These are phyloP conservation scores for Argentina anserina DNA, from an alignment of 306 rosid species.

Conservation along the genomic window DNA sequence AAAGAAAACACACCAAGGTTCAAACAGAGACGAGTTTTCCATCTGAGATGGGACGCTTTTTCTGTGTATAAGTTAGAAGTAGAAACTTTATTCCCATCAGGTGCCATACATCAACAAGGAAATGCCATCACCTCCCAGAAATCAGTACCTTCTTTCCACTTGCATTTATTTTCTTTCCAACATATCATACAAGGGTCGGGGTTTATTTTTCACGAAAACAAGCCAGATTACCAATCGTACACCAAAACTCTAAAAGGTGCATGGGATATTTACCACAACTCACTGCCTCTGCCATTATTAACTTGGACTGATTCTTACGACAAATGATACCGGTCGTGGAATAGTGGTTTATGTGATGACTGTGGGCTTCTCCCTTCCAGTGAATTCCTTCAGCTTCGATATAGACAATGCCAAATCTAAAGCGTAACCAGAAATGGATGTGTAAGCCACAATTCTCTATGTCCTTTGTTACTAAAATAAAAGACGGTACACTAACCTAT, in stretches of 20 bases:
- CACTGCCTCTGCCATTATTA: constrained; percentile 21
- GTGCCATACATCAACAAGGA: background rate
- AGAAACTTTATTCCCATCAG: background rate
- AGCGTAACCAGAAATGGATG: constrained; percentile 16
- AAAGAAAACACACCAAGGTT: background rate
- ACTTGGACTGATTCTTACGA: background rate
- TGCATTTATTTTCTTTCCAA: background rate
- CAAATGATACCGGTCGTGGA: constrained; percentile 15
- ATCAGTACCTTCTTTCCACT: background rate
- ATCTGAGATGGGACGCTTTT: background rate
- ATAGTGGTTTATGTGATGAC: constrained; percentile 70
- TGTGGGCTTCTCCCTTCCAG: constrained; percentile 92
- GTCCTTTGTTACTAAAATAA: constrained; percentile 1
- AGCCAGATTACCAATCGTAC: constrained; percentile 3
- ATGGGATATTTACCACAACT: constrained; percentile 12
- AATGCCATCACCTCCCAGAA: background rate
- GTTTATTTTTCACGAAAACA: constrained; percentile 6
- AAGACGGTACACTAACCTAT: constrained; percentile 53
- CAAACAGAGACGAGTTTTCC: background rate
- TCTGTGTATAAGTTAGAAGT: background rate
- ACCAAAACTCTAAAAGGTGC: constrained; percentile 27
- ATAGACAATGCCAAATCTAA: constrained; percentile 82
- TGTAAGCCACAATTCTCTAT: background rate
- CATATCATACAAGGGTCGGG: constrained; percentile 13
- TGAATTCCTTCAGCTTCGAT: constrained; percentile 85